Conservation (phyloP, 2,329 filamentous ascomycete genomes). For the Colletotrichum lupini region DNA sequence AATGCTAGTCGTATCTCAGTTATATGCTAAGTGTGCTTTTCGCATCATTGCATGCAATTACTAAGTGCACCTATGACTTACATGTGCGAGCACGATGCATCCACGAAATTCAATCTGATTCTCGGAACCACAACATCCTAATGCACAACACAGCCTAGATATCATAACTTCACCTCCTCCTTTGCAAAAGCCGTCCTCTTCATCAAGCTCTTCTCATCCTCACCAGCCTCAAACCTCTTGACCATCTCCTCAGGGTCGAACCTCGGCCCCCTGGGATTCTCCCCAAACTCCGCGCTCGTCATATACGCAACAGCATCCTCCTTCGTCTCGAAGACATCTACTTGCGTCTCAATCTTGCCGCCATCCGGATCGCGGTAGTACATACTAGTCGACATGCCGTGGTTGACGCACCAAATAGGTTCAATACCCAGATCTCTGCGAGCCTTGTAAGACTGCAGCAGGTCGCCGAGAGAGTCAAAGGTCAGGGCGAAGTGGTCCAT, state of each 20-base stretch:
- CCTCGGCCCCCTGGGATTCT: conserved; percentile 47
- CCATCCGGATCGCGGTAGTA: conserved; percentile 63
- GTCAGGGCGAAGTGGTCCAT: conserved; percentile 57
- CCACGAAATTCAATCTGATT: too few relatives aligned
- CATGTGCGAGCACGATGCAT: too few relatives aligned
- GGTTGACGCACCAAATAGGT: conserved; percentile 57
- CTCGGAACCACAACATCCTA: background rate
- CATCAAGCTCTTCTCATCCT: conserved; percentile 16
- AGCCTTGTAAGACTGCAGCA: conserved; percentile 49
- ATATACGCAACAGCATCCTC: conserved; percentile 54
- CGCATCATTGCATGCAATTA: too few relatives aligned
- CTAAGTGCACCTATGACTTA: too few relatives aligned
- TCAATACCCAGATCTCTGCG: conserved; percentile 48
- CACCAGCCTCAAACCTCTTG: conserved; percentile 15
- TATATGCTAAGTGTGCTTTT: too few relatives aligned
- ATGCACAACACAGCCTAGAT: fast-evolving
- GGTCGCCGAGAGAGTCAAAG: conserved; percentile 47
- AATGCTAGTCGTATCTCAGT: too few relatives aligned
- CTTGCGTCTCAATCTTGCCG: conserved; percentile 58
- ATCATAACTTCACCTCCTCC: background rate
- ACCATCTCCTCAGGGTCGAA: conserved; percentile 25
- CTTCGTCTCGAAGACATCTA: conserved; percentile 52
- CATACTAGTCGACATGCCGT: conserved; percentile 58
- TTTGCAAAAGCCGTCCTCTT: background rate
- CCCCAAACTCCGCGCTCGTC: conserved; percentile 44